Conservation (phyloP, 768 basidiomycete species). For the Phlebiopsis gigantea region DNA sequence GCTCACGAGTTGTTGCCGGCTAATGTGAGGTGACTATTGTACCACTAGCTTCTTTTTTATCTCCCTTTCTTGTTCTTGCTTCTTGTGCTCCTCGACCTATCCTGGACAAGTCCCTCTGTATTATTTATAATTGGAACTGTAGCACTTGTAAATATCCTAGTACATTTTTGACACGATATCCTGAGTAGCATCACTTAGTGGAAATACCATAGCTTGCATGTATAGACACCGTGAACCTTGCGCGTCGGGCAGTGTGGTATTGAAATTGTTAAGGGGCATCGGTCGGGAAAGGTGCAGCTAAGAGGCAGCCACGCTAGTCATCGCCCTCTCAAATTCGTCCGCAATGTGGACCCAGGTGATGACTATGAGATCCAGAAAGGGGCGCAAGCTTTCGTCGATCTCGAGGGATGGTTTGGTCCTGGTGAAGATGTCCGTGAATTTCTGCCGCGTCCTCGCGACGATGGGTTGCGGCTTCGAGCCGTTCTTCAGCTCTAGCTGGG, state of each 20-base stretch:
- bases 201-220: too few species aligned
- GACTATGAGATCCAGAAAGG: slow-evolving; percentile 8
- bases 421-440: not conserved
- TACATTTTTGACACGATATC: not conserved
- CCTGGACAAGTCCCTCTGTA: not conserved
- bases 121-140: not conserved
- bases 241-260: too few species aligned
- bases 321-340: too few species aligned
- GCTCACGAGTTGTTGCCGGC: not conserved
- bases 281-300: too few species aligned
- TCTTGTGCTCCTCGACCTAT: not conserved
- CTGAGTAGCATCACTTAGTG: not conserved
- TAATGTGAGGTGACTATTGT: not conserved
- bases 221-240: too few species aligned
- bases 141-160: not conserved
- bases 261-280: too few species aligned
- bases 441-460: not conserved
- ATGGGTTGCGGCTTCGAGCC: not conserved
- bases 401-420: not conserved
- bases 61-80: not conserved
- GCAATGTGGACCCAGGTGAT: slow-evolving; percentile 10
- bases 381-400: not conserved
- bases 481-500: not conserved
- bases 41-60: not conserved
- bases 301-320: too few species aligned